Evolutionary conservation across 257 asterid genomes (phyloP).

Genomic region (Lantana camara): DNA sequence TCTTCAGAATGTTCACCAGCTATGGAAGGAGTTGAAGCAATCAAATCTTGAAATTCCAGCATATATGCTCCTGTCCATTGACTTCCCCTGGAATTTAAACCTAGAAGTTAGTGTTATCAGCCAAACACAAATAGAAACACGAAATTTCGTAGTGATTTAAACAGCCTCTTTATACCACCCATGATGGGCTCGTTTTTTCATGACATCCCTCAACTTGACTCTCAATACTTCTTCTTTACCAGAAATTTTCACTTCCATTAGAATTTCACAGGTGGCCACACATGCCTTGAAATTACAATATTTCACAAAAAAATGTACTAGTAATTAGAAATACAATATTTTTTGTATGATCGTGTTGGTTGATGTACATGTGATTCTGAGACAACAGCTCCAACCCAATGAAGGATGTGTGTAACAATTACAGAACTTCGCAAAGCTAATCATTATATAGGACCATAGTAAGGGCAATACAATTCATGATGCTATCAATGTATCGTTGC

Average conservation of each 20-base stretch:
- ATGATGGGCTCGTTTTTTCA: neutral
- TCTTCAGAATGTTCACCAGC: slow-evolving; percentile 50
- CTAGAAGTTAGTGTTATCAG: slow-evolving; percentile 18
- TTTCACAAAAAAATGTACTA: neutral
- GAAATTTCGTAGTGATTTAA: neutral
- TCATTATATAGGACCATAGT: too few species aligned
- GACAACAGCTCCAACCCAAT: neutral
- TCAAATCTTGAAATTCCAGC: slow-evolving; percentile 73
- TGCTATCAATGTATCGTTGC: too few species aligned
- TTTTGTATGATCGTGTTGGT: slow-evolving; percentile 1
- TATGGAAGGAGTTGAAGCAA: slow-evolving; percentile 56
- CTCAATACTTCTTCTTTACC: neutral
- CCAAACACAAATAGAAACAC: neutral
- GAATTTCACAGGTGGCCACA: too few species aligned
- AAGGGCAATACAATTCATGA: too few species aligned
- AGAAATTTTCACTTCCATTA: neutral
- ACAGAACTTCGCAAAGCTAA: too few species aligned
- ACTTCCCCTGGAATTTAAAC: slow-evolving; percentile 60
- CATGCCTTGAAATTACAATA: neutral
- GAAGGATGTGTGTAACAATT: too few species aligned
- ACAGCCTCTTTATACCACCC: neutral
- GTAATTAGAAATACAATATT: neutral
- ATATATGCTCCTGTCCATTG: slow-evolving; percentile 87
- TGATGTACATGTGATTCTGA: neutral
- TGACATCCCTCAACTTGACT: neutral